Evolutionary conservation across 1,284 basidiomycete species (phyloP).

Genomic region (Puccinia hordei): DNA sequence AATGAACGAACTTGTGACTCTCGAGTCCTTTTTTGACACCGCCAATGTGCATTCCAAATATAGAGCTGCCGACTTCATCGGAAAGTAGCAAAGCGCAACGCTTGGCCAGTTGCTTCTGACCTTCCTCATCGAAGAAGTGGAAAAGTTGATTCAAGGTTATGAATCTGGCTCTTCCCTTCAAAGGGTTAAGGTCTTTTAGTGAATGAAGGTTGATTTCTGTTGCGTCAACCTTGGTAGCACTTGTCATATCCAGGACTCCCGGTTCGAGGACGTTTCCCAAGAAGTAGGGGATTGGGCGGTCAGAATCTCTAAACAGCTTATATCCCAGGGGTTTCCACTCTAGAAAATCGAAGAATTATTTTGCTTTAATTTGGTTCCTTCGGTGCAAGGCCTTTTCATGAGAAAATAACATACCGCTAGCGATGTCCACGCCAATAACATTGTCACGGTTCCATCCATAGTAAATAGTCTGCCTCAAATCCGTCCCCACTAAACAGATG

Average conservation of each 20-base stretch:
- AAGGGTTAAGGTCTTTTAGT: conserved; percentile 18
- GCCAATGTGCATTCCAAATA: conserved; percentile 25
- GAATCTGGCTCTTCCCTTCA: conserved; percentile 15
- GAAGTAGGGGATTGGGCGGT: conserved; percentile 20
- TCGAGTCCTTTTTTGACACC: background rate
- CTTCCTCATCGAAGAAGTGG: conserved; percentile 10
- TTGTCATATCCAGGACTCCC: background rate
- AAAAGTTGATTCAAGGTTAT: conserved; percentile 4
- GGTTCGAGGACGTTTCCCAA: conserved; percentile 19
- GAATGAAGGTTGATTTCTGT: background rate
- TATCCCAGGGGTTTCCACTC: conserved; percentile 8
- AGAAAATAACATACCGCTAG: background rate
- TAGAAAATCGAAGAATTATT: background rate
- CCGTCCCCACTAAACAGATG: conserved; percentile 8
- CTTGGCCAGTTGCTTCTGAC: conserved; percentile 16
- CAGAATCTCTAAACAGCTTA: conserved; percentile 18
- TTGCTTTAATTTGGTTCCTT: background rate
- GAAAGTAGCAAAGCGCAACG: conserved; percentile 15
- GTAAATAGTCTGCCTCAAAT: conserved; percentile 20
- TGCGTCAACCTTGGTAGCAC: background rate
- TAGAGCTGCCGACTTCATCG: conserved; percentile 15
- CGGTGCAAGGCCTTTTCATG: background rate
- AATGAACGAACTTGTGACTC: background rate
- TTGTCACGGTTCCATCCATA: conserved; percentile 33
- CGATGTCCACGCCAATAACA: conserved; percentile 18